A percentile compares a stretch with the other conserved stretches of the same genome.
phyloP scores from a whole-genome alignment of 176 grass and related monocot genomes.

The Tillandsia leiboldiana region DNA sequence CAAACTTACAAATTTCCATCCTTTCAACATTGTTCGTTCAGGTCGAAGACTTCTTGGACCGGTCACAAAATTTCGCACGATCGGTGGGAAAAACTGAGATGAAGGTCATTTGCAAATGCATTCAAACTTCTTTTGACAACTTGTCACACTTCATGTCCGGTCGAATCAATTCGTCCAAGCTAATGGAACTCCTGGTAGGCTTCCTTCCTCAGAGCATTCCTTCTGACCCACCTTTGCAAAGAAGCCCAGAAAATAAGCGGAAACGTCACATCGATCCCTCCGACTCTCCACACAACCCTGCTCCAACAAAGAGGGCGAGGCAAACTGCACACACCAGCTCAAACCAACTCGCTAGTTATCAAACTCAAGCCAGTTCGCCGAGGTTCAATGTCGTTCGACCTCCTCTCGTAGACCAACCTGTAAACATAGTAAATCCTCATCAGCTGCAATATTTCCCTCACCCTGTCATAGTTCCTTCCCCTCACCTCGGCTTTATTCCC shows the following conservation, averaged over 20 bases:
- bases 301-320: slow-evolving; percentile 15
- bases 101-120: slow-evolving; percentile 45
- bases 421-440: neutral
- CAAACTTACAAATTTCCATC: neutral
- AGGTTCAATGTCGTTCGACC: neutral
- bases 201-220: slow-evolving; percentile 10
- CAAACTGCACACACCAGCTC: neutral
- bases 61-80: slow-evolving; percentile 69
- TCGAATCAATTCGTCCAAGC: slow-evolving; percentile 22
- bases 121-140: slow-evolving; percentile 31
- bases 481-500: slow-evolving; percentile 18
- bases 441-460: slow-evolving; percentile 5
- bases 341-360: neutral
- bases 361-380: neutral
- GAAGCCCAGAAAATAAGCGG: neutral
- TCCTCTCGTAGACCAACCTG: neutral
- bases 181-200: slow-evolving; percentile 50
- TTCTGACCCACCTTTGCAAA: neutral
- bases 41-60: slow-evolving; percentile 93
- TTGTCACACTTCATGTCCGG: slow-evolving; percentile 46
- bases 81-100: slow-evolving; percentile 50
- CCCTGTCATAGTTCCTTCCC: slow-evolving; percentile 24
- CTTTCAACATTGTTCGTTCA: slow-evolving; percentile 20
- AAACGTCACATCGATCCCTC: neutral
- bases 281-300: neutral